Base-by-base conservation (phyloP, 805 yeast genomes). In the Yamadazyma sp. region DNA sequence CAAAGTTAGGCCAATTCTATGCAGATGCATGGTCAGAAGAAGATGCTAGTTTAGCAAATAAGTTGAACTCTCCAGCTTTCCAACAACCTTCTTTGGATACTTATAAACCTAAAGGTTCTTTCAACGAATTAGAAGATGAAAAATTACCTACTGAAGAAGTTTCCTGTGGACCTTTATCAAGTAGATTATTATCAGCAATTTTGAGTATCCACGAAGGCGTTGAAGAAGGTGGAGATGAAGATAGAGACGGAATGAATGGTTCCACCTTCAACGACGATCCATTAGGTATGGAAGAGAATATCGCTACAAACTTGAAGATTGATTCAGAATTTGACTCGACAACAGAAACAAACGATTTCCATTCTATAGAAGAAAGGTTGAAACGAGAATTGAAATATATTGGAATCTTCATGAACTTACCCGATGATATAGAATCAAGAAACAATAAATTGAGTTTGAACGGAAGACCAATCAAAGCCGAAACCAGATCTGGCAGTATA, bases 101-200 rank as follows among this genome's bases (percentile, higher is more conserved):
- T 16, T 55, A 56, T 52, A 62, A 53, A 17, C 80, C 95, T 0
- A 80, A 73, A 42, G 84, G 82, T 4, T 67, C 81, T 1, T 65
- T 80, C 1, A 78, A 73, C 15, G 70, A 67, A 18, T 48, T 85
- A 29, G 65, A 60, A 18, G 95, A 84, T 49, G 80, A 75, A 4
- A 56, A 62, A 1, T 57, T 89, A 37, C 91, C 85, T 44, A 71
- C 82, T 0, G 91, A 85, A 39, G 78, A 75, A 15, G 67, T 91
- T 1, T 82, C 95, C 1, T 82, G 95, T 55, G 98, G 98, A 1
- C 98, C 98, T 1, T 68, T 91, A 23, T 82, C 94, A 0, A 80
- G 89, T 16, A 73, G 98, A 39, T 65, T 91, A 29, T 56, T 91
- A 34, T 76, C 95, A 4, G 98, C 97, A 0, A 69, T 91, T 8